These are phyloP conservation scores for Nakazawaea pomicola DNA, from an alignment of 805 yeast species.

Conservation along the genomic window DNA sequence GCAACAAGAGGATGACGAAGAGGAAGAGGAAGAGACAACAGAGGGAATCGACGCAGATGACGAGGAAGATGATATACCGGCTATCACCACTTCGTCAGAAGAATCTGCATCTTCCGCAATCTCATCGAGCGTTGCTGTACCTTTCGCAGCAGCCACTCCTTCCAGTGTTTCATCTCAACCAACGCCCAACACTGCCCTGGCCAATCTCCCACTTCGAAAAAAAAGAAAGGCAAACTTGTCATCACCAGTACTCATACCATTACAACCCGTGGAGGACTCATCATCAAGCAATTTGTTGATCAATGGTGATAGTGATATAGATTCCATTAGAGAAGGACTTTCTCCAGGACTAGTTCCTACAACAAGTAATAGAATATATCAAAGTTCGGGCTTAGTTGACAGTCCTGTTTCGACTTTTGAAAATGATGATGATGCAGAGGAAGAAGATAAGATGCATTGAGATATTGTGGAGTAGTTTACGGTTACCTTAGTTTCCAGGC, in stretches of 20 bases:
- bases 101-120: not conserved
- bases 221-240: constrained; percentile 11
- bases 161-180: too few species aligned
- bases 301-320: constrained; percentile 7
- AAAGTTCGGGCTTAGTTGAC: constrained; percentile 7
- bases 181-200: not conserved
- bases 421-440: constrained; percentile 16
- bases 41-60: not conserved
- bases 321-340: constrained; percentile 2
- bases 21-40: constrained; percentile 3
- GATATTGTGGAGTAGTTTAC: not conserved
- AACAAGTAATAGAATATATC: not conserved
- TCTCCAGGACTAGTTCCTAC: constrained; percentile 9
- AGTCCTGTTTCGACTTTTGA: constrained; percentile 9
- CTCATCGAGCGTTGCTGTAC: too few species aligned
- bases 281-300: too few species aligned
- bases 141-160: too few species aligned
- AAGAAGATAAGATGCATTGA: constrained; percentile 14
- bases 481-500: too few species aligned
- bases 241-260: constrained; percentile 5
- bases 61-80: not conserved
- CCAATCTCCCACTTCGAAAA: constrained; percentile 7
- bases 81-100: not conserved
- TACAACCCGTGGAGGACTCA: constrained; percentile 3
- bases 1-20: constrained; percentile 17